A percentile compares a stretch with the other conserved stretches of the same genome.
Conservation (phyloP, 2,329 filamentous ascomycete species). For the Pseudogymnoascus sp. region DNA sequence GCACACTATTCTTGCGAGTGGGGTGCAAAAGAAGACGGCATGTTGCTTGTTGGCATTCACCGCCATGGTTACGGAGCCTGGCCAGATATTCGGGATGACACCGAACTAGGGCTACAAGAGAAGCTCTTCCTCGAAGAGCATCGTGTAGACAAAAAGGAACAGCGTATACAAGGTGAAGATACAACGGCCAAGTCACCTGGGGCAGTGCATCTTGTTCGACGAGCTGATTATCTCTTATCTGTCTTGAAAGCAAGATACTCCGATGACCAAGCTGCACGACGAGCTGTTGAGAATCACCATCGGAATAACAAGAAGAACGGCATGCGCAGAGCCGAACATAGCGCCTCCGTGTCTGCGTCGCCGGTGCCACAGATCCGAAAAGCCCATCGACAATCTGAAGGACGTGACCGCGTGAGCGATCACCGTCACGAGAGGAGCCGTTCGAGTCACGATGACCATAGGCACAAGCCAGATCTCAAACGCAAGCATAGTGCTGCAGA, state of each 20-base stretch:
- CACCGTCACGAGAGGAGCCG: conserved; percentile 27
- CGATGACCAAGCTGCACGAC: conserved; percentile 66
- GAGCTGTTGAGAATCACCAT: conserved; percentile 83
- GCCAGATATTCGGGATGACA: conserved; percentile 87
- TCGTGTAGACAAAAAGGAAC: conserved; percentile 94
- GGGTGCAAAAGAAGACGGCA: conserved; percentile 90
- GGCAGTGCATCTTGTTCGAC: conserved; percentile 92
- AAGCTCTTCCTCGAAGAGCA: conserved; percentile 97
- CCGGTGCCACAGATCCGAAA: conserved; percentile 52
- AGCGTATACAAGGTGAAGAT: conserved; percentile 66
- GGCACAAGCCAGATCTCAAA: conserved; percentile 41
- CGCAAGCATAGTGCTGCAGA: conserved; percentile 51
- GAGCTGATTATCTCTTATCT: conserved; percentile 91
- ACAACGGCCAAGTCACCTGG: conserved; percentile 80
- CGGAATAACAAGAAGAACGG: conserved; percentile 84
- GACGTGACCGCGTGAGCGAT: conserved; percentile 41
- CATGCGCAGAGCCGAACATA: conserved; percentile 50
- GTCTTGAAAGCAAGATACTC: conserved; percentile 82
- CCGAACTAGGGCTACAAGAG: conserved; percentile 73
- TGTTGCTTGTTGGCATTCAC: conserved; percentile 90
- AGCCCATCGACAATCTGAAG: conserved; percentile 30
- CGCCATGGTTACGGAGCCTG: conserved; percentile 93
- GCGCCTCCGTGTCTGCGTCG: conserved; percentile 59
- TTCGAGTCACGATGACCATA: conserved; percentile 16
- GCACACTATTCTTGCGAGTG: conserved; percentile 87